Evolutionary conservation across 371 early-diverging fungal species (phyloP).

Genomic region (Mortierella polycephala): DNA sequence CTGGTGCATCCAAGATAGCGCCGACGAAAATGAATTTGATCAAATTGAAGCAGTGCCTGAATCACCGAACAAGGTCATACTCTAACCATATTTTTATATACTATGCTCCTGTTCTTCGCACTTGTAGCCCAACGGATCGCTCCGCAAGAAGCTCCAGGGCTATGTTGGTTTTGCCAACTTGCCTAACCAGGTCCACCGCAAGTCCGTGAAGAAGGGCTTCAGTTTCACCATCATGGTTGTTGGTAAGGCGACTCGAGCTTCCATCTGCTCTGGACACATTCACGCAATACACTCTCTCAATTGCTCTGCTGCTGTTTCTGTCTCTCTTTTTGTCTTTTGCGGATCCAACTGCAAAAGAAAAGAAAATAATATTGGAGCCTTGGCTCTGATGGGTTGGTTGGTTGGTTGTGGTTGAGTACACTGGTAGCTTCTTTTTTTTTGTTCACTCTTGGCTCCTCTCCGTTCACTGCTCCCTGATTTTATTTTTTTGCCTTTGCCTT

Average conservation of each 20-base stretch:
- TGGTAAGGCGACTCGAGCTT: constrained; percentile 67
- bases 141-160: constrained; percentile 87
- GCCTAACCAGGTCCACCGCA: constrained; percentile 99
- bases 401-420: neutral
- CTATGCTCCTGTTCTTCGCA: constrained; percentile 1
- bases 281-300: neutral
- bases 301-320: constrained; percentile 2
- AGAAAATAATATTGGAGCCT: neutral
- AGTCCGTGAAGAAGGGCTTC: constrained; percentile 99
- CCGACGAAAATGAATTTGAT: no score
- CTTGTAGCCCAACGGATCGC: constrained; percentile 54
- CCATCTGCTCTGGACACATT: neutral
- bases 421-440: constrained; percentile 5
- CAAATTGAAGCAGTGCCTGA: neutral
- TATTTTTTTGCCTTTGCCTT: constrained; percentile 1
- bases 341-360: no score
- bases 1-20: no score
- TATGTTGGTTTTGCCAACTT: constrained; percentile 98
- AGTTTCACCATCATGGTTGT: constrained; percentile 98
- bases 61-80: neutral
- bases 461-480: constrained; percentile 17
- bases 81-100: neutral
- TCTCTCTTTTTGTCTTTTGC: neutral
- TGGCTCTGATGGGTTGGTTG: no score
- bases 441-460: constrained; percentile 6